Base-by-base conservation (phyloP, 2,329 filamentous ascomycete genomes). In the Trichoderma afroharzianum region DNA sequence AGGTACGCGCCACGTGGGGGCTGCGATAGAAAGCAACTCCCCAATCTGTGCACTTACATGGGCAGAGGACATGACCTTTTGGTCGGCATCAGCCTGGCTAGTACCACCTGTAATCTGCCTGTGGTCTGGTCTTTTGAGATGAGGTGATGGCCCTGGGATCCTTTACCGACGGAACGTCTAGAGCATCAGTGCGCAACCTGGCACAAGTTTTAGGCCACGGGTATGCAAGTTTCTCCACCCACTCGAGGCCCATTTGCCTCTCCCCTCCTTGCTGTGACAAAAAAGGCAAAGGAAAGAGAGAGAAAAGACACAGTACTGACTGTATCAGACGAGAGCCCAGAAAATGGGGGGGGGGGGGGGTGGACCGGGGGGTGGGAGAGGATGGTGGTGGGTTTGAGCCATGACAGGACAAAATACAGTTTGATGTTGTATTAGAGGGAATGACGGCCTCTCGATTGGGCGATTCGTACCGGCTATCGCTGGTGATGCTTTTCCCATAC, bases 1-100 rank as follows among this genome's bases (percentile, higher is more conserved):
- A 68, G 66, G 66, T 68, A 68, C 66, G 66, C 66, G 39, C 66
- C 66, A 68, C 66, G 66, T 69, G 66, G 66, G 66, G 66, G 66
- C 66, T 47, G 57, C 66, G 39, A 62, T 62, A 33, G 53, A 68
- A 68, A 39, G 24, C 53, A 68, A 59, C 26, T 68, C 64, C 64
- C 64, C 64, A 68, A 68, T 68, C 64, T 50, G 64, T 68, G 53
- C 63, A 58, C 33, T 28, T 33, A 32, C 53, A 57, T 24, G 58
- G 58, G 58, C 18, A 61, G 18, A 30, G 21, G 58, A 24, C 58
- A 61, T 59, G 53, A 47, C 53, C 28, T 59, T 58, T 67, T 67
- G 63, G 50, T 53, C 24, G 28, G 63, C 39, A 47, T 32, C 36
- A 50, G 9, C 32, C 62, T 21, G 15, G 18, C 39, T 32, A n/a